Evolutionary conservation across 495 filamentous ascomycete species (phyloP).

Genomic region (Xylaria scruposa): DNA sequence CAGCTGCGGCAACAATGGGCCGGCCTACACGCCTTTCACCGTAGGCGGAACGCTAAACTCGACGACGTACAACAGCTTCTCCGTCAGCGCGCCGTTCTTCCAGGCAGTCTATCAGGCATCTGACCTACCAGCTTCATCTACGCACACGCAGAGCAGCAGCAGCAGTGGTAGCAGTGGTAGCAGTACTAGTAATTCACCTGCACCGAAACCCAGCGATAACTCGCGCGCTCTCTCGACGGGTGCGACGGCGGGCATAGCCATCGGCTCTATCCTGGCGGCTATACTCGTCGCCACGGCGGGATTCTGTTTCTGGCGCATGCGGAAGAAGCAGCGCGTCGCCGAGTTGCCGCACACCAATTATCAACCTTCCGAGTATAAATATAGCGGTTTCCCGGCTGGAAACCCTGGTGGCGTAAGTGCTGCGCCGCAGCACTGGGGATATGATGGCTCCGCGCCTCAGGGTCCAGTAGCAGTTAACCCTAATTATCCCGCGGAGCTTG

Average conservation of each 20-base stretch:
- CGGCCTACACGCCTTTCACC: slow-evolving; percentile 20
- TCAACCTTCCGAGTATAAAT: slow-evolving; percentile 2
- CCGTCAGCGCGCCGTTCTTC: slow-evolving; percentile 42
- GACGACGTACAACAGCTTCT: slow-evolving; percentile 5
- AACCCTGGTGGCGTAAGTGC: not conserved
- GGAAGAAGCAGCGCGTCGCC: not conserved
- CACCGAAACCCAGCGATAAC: not conserved
- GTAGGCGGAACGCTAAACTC: slow-evolving; percentile 12
- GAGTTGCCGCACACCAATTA: not conserved
- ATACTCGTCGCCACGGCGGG: not conserved
- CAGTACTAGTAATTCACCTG: not conserved
- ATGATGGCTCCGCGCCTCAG: not conserved
- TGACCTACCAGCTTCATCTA: slow-evolving; percentile 27
- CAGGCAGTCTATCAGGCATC: slow-evolving; percentile 38
- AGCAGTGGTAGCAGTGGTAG: not conserved
- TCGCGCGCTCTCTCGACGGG: not conserved
- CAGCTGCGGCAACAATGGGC: slow-evolving; percentile 4
- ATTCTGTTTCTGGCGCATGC: slow-evolving; percentile 8
- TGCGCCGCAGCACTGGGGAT: not conserved
- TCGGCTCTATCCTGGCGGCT: not conserved
- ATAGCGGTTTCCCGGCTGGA: not conserved
- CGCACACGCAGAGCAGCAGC: not conserved
- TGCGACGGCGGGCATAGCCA: slow-evolving; percentile 1
- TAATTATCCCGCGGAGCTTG: slow-evolving; percentile 11
- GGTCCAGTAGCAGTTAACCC: not conserved